Base-by-base conservation (phyloP, 2,329 filamentous ascomycete species). In the Trichoderma endophyticum region DNA sequence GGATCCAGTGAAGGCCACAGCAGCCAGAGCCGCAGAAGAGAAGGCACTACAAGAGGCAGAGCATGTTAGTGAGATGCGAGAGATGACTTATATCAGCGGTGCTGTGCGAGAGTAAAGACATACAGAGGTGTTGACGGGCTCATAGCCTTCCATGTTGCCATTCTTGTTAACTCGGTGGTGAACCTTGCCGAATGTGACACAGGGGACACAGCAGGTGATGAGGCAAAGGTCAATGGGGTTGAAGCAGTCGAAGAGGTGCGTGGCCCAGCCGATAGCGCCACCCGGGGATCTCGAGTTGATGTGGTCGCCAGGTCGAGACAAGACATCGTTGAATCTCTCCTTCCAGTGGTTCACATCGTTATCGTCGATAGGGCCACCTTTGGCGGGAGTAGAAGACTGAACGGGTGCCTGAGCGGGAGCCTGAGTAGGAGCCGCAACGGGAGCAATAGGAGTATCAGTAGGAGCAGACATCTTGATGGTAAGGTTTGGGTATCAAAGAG, bases 121-220 rank as follows among this genome's bases (percentile, higher is more conserved):
- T 79, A 86, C 84, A 39, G 82, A 82, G 14, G 82, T 84, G 78
- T 86, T 86, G 76, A 85, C 78, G 36, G 82, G 80, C 79, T 85
- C 82, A 39, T 84, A 86, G 15, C 83, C 84, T 21, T 81, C 73
- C 8, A 86, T 80, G 70, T 78, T 80, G 43, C 76, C 79, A 30
- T 81, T 79, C 78, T 83, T 83, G 72, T 78, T 79, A 12, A 85
- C 76, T 24, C 84, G 82, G 74, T 86, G 84, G 70, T 85, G 78
- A 3, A 83, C 85, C 81, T 84, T 84, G 77, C 84, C 84, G 63
- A 85, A 86, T 39, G 83, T 85, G 36, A 86, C 78, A 73, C 84
- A 86, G 2, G 85, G 84, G 30, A 84, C 73, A 73, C 81, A 86
- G 74, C 80, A 86, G 18, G 82, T 81, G 67, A 85, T 78, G n/a